Conservation (phyloP, 345 rosid species). For the Acer yangbiense region DNA sequence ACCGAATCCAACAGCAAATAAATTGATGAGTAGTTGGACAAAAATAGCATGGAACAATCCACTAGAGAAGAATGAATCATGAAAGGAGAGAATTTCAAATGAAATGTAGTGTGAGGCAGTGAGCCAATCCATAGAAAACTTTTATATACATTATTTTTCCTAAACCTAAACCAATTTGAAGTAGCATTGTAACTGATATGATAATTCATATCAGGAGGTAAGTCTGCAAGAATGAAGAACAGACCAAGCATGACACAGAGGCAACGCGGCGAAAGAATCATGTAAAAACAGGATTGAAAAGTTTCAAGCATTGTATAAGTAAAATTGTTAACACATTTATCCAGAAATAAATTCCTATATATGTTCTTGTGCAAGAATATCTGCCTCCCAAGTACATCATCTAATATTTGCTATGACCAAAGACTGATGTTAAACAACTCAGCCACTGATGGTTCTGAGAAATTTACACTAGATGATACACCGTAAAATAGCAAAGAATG, state of each 20-base stretch:
- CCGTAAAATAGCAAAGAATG: background rate
- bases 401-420: background rate
- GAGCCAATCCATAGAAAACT: no score
- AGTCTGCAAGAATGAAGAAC: no score
- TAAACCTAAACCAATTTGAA: no score
- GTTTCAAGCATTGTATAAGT: background rate
- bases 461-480: constrained; percentile 7
- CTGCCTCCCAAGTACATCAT: background rate
- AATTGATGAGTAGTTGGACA: no score
- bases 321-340: background rate
- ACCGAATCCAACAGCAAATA: no score
- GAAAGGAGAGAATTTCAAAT: no score
- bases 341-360: background rate
- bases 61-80: no score
- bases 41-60: background rate
- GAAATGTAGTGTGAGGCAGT: no score
- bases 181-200: no score
- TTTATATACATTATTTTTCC: background rate
- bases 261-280: background rate
- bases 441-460: constrained; percentile 11
- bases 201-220: no score
- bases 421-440: background rate
- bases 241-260: background rate
- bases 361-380: background rate
- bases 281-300: background rate